These are phyloP conservation scores for Ascochyta clinopodiicola DNA, from an alignment of 2,329 filamentous ascomycete genomes.

Conservation along the genomic window DNA sequence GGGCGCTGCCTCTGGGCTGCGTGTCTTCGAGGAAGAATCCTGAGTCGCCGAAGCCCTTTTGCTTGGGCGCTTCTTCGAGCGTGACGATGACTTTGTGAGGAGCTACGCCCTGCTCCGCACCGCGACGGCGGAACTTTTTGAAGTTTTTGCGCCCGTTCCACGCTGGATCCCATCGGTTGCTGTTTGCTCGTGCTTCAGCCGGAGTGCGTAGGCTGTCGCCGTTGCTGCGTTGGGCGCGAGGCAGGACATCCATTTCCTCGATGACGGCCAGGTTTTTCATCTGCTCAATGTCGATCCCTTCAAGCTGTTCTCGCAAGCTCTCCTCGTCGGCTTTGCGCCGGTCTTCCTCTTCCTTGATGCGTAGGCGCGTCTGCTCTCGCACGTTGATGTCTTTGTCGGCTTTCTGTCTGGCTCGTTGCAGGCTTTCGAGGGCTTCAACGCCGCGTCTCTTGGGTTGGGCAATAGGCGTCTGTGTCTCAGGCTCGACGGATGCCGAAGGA, in stretches of 20 bases:
- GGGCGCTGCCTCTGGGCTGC: conserved; percentile 13
- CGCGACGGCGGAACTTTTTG: conserved; percentile 76
- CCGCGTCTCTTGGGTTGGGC: conserved; percentile 27
- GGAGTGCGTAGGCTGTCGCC: conserved; percentile 7
- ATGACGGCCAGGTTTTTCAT: conserved; percentile 78
- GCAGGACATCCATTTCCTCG: conserved; percentile 74
- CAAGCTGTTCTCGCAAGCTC: conserved; percentile 61
- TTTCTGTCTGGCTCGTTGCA: conserved; percentile 47
- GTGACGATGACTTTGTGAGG: conserved; percentile 69
- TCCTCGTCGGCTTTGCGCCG: conserved; percentile 68
- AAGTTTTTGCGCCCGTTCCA: conserved; percentile 98
- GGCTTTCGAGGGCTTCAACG: conserved; percentile 51
- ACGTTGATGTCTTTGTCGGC: conserved; percentile 70
- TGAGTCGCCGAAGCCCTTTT: conserved; percentile 75
- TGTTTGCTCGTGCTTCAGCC: conserved; percentile 41
- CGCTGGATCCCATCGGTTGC: conserved; percentile 78
- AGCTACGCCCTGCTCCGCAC: conserved; percentile 47
- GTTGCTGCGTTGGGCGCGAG: conserved; percentile 19
- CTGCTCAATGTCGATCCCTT: conserved; percentile 72
- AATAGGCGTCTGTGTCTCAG: conserved; percentile 48
- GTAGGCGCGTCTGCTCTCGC: conserved; percentile 53
- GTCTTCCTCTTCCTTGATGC: conserved; percentile 60
- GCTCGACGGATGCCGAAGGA: conserved; percentile 36
- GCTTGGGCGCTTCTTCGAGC: conserved; percentile 70
- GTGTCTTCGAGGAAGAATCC: conserved; percentile 72